Percentiles rank a stretch among this genome's conserved stretches.
phyloP scores from a whole-genome alignment of 768 basidiomycete genomes.

The Psilocybe cyanescens region DNA sequence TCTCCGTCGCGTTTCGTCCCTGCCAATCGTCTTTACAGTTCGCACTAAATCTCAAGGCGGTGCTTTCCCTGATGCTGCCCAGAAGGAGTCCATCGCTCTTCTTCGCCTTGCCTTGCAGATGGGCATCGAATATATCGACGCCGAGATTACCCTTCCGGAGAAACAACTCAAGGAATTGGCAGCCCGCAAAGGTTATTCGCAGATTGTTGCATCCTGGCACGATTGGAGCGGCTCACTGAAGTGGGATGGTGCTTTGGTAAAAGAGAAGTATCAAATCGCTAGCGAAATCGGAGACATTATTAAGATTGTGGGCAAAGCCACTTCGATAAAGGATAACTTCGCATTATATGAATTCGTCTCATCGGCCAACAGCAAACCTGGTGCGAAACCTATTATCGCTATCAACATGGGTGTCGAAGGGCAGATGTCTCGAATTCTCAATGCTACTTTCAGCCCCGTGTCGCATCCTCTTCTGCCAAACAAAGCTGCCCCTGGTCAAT shows the following conservation, averaged over 20 bases:
- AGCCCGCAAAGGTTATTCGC: slow-evolving; percentile 67
- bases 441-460: slow-evolving; percentile 85
- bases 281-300: slow-evolving; percentile 80
- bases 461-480: slow-evolving; percentile 87
- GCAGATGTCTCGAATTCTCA: slow-evolving; percentile 89
- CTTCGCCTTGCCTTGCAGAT: slow-evolving; percentile 78
- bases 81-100: slow-evolving; percentile 74
- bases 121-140: slow-evolving; percentile 92
- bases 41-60: slow-evolving; percentile 90
- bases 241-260: slow-evolving; percentile 74
- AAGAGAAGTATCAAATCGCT: slow-evolving; percentile 72
- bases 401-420: slow-evolving; percentile 93
- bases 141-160: slow-evolving; percentile 81
- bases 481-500: slow-evolving; percentile 92
- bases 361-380: slow-evolving; percentile 41
- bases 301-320: slow-evolving; percentile 91
- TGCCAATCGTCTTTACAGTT: slow-evolving; percentile 94
- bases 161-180: slow-evolving; percentile 62
- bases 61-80: slow-evolving; percentile 80
- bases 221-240: slow-evolving; percentile 87
- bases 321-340: slow-evolving; percentile 76
- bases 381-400: slow-evolving; percentile 84
- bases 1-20: slow-evolving; percentile 71
- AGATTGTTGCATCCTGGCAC: slow-evolving; percentile 93
- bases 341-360: slow-evolving; percentile 73